Conservation (phyloP, 2,329 filamentous ascomycete species). For the Camillea tinctor region DNA sequence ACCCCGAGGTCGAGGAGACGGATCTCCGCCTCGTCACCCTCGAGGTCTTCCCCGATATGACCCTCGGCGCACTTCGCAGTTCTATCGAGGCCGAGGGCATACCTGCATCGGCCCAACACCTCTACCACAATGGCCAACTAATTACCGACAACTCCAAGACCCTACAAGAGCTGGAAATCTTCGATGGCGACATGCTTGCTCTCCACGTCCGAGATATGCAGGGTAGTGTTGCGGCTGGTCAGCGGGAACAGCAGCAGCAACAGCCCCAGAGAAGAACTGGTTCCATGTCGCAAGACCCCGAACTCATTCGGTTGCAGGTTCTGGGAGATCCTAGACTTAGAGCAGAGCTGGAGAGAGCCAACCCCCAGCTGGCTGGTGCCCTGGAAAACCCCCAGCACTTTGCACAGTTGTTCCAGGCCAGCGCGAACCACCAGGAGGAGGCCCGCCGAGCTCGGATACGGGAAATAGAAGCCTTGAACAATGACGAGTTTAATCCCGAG, state of each 20-base stretch:
- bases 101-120: constrained; percentile 70
- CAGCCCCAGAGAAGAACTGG: constrained; percentile 31
- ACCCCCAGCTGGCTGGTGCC: constrained; percentile 74
- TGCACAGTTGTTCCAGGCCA: constrained; percentile 66
- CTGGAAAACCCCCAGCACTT: constrained; percentile 77
- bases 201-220: constrained; percentile 70
- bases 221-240: constrained; percentile 39
- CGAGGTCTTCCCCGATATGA: constrained; percentile 69
- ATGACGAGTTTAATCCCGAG: constrained; percentile 91
- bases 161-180: constrained; percentile 75
- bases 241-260: constrained; percentile 36
- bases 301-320: constrained; percentile 79
- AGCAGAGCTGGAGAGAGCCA: constrained; percentile 66
- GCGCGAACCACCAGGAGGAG: constrained; percentile 68
- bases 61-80: constrained; percentile 80
- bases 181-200: constrained; percentile 88
- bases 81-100: constrained; percentile 83
- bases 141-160: constrained; percentile 77
- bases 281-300: constrained; percentile 61
- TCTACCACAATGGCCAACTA: constrained; percentile 86
- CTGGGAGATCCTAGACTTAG: constrained; percentile 74
- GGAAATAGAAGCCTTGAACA: constrained; percentile 81
- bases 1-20: constrained; percentile 59
- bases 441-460: constrained; percentile 75
- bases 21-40: constrained; percentile 63